Evolutionary conservation across 345 rosid species (phyloP).

Genomic region (Salix dunnii): DNA sequence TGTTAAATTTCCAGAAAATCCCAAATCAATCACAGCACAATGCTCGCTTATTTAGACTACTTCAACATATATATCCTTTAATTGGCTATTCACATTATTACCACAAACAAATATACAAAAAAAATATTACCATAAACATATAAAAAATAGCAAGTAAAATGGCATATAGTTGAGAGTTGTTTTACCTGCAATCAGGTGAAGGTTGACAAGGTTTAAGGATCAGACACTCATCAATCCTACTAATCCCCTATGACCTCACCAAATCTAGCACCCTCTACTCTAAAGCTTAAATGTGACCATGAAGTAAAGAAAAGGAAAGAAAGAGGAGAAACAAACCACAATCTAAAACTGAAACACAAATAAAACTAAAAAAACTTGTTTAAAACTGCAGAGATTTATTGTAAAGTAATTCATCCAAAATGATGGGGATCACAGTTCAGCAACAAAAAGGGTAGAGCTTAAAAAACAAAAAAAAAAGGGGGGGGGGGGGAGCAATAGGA

Average conservation of each 20-base stretch:
- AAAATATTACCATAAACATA: background rate
- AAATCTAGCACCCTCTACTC: background rate
- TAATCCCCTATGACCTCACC: background rate
- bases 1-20: background rate
- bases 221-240: slow-evolving; percentile 4
- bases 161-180: background rate
- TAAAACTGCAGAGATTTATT: background rate
- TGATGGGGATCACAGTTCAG: background rate
- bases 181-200: slow-evolving; percentile 15
- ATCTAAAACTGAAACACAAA: background rate
- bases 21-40: background rate
- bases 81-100: background rate
- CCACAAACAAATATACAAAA: background rate
- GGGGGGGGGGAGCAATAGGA: background rate
- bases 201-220: slow-evolving; percentile 5
- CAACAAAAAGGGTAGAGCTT: too few relatives aligned
- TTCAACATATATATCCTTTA: background rate
- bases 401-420: background rate
- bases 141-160: background rate
- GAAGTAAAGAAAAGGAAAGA: background rate
- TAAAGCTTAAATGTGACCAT: background rate
- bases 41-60: background rate
- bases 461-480: too few relatives aligned
- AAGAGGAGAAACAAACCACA: background rate
- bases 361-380: background rate